Conservation (phyloP, 2,329 filamentous ascomycete genomes). For the Penicillium verrucosum region DNA sequence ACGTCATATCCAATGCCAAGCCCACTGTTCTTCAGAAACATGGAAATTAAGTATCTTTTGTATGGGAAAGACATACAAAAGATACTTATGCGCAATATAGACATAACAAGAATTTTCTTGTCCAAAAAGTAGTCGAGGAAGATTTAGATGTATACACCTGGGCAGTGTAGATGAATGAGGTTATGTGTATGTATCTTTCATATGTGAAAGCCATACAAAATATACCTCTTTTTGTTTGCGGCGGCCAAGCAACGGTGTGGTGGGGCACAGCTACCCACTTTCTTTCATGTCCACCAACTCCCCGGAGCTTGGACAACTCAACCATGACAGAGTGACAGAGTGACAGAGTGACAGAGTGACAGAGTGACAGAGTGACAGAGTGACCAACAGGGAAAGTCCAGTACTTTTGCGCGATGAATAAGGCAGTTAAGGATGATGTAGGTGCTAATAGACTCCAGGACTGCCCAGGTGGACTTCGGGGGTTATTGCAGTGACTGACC, state of each 20-base stretch:
- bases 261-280: slow-evolving; percentile 15
- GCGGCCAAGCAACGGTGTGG: not conserved
- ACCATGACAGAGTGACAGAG: slow-evolving; percentile 13
- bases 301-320: not conserved
- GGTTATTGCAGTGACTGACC: slow-evolving; percentile 11
- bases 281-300: slow-evolving; percentile 8
- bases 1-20: slow-evolving; percentile 24
- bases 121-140: too few relatives aligned
- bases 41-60: too few relatives aligned
- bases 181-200: not conserved
- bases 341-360: slow-evolving; percentile 19
- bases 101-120: too few relatives aligned
- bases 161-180: too few relatives aligned
- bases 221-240: not conserved
- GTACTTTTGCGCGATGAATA: slow-evolving; percentile 16
- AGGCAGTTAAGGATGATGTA: slow-evolving; percentile 20
- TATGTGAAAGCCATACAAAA: not conserved
- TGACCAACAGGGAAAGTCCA: slow-evolving; percentile 7
- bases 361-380: slow-evolving; percentile 10
- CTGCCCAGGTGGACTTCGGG: not conserved
- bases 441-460: not conserved
- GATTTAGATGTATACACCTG: too few relatives aligned
- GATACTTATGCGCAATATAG: too few relatives aligned
- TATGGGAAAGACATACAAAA: too few relatives aligned
- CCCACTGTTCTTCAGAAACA: not conserved